Evolutionary conservation across 257 asterid species (phyloP).

Genomic region (Eucommia ulmoides): DNA sequence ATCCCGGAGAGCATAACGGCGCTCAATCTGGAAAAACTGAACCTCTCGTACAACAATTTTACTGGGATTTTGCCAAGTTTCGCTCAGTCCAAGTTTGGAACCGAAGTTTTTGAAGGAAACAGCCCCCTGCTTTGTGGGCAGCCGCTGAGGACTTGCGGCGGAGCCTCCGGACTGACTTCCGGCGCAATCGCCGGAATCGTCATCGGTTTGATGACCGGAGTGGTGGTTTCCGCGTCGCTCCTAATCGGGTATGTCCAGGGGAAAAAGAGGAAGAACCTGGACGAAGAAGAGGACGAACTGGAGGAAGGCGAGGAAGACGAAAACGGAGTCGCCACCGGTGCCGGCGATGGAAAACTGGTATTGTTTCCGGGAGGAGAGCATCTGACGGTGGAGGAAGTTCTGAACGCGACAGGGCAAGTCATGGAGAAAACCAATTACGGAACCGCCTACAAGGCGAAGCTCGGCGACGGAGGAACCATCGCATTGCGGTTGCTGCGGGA

Average conservation of each 20-base stretch:
- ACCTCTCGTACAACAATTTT: slow-evolving; percentile 86
- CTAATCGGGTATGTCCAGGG: slow-evolving; percentile 85
- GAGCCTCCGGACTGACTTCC: slow-evolving; percentile 59
- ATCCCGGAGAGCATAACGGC: slow-evolving; percentile 47
- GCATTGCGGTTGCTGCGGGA: slow-evolving; percentile 88
- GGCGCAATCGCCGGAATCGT: slow-evolving; percentile 92
- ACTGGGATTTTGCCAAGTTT: slow-evolving; percentile 77
- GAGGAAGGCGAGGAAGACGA: slow-evolving; percentile 63
- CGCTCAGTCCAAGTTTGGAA: slow-evolving; percentile 56
- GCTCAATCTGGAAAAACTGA: slow-evolving; percentile 53
- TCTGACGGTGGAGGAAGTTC: slow-evolving; percentile 73
- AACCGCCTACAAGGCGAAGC: slow-evolving; percentile 85
- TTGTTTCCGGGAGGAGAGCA: slow-evolving; percentile 97
- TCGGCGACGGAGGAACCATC: slow-evolving; percentile 88
- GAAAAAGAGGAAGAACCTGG: slow-evolving; percentile 46
- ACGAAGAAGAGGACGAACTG: slow-evolving; percentile 56
- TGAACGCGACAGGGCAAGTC: slow-evolving; percentile 96
- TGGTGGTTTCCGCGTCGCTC: slow-evolving; percentile 68
- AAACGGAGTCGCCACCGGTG: slow-evolving; percentile 16
- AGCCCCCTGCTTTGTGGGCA: slow-evolving; percentile 71
- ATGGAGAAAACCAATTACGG: slow-evolving; percentile 94
- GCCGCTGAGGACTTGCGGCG: slow-evolving; percentile 49
- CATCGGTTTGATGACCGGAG: slow-evolving; percentile 75
- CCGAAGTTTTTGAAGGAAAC: slow-evolving; percentile 70
- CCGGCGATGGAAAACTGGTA: slow-evolving; percentile 68